phyloP scores from a whole-genome alignment of 83 land plant species.

The Diphasiastrum complanatum region DNA sequence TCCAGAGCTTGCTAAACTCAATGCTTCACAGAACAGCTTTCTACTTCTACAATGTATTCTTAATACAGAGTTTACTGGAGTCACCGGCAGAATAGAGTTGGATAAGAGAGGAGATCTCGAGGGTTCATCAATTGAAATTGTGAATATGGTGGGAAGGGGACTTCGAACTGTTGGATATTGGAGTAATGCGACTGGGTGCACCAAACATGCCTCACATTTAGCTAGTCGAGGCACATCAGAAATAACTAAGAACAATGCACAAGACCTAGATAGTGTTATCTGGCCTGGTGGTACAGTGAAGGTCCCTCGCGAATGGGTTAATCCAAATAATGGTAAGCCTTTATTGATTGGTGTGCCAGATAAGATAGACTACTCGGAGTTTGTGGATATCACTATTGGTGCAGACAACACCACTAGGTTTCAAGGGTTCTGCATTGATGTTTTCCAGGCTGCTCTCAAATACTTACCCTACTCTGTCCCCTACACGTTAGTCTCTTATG shows the following conservation, averaged over 20 bases:
- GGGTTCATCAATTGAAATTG: too few relatives aligned
- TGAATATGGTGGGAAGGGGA: too few relatives aligned
- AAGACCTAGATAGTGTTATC: conserved; percentile 26
- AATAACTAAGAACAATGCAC: background rate
- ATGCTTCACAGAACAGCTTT: too few relatives aligned
- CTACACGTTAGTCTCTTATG: conserved; percentile 32
- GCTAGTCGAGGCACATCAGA: background rate
- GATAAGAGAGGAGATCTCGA: too few relatives aligned
- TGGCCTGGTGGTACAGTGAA: conserved; percentile 52
- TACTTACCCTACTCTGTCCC: conserved; percentile 40
- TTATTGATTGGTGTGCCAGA: conserved; percentile 48
- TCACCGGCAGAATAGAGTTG: too few relatives aligned
- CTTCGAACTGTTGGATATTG: too few relatives aligned
- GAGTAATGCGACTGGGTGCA: background rate
- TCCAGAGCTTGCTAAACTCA: background rate
- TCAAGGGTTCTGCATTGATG: conserved; percentile 45
- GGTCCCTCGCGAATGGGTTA: conserved; percentile 51
- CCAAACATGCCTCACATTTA: background rate
- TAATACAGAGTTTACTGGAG: too few relatives aligned
- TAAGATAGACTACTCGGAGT: conserved; percentile 26
- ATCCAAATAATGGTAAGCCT: conserved; percentile 36
- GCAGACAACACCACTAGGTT: conserved; percentile 4
- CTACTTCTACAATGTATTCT: background rate
- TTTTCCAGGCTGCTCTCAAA: conserved; percentile 46
- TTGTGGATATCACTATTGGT: conserved; percentile 29